Base-by-base conservation (phyloP, 2,329 filamentous ascomycete species). In the Penicillium decumbens region DNA sequence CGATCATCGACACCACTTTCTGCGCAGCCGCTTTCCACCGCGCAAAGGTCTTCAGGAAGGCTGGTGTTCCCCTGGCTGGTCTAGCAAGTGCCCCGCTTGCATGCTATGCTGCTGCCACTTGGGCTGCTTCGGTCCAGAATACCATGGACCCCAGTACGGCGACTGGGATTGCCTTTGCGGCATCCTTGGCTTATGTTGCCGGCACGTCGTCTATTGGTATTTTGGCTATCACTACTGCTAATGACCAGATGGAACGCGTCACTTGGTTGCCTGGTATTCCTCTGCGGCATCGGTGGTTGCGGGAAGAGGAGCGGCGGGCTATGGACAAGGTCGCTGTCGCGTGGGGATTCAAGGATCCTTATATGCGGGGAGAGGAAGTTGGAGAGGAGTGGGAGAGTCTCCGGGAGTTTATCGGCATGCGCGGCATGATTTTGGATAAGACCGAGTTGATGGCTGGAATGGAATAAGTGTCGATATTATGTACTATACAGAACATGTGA, bases 191-290 rank as follows among this genome's bases (percentile, higher is more conserved):
- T 6, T 98, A 97, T 68, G 78, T 95, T 37, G 80, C 83, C 18
- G 88, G 89, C 55, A 90, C 90, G 4, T 84, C 82, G 3, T 89
- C 85, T 8, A 81, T 97, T 45, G 93, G 92, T 2, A 74, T 93
- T 37, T 82, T 97, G 32, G 89, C 92, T 7, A 76, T 95, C 51
- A 84, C 89, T 24, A 96, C 92, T 29, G 79, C 85, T 52, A 96
- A 96, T 70, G 91, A 97, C 68, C 90, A 97, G 71, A 95, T 96
- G 88, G 85, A 87, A 63, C 83, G 93, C 18, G 89, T 97, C 4
- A 91, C 89, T 2, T 98, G 93, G 93, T 79, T 86, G 7, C 82
- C 83, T 0, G 93, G 93, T 9, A 85, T 89, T 29, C 86, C 88
- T 20, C 73, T 97, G 55, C 80, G 87, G 54, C 80, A 89, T 62